Conservation (phyloP, 1,284 basidiomycete genomes). For the Rhodofomes roseus region DNA sequence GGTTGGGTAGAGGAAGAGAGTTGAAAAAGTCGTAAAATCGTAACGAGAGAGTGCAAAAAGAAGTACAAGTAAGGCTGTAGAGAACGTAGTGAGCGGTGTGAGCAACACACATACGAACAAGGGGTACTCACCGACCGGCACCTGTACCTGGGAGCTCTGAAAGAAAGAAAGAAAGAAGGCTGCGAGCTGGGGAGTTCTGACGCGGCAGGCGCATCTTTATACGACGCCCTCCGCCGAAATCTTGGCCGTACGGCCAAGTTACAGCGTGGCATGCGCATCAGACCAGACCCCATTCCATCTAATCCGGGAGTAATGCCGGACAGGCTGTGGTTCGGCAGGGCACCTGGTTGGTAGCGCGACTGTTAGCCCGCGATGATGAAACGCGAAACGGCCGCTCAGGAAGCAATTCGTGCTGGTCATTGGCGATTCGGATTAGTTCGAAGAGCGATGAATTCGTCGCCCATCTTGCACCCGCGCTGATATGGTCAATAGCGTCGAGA, state of each 20-base stretch:
- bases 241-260: background rate
- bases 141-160: conserved; percentile 2
- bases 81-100: background rate
- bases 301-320: background rate
- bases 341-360: background rate
- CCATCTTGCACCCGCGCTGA: no score
- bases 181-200: background rate
- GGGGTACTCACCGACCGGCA: conserved; percentile 1
- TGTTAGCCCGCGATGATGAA: background rate
- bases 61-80: background rate
- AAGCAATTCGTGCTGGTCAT: background rate
- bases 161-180: background rate
- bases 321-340: background rate
- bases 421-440: no score
- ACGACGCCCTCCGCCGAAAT: background rate
- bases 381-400: background rate
- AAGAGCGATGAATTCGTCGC: no score
- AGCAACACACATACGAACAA: background rate
- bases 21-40: background rate
- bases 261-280: background rate
- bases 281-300: background rate
- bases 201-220: background rate
- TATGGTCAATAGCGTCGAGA: no score
- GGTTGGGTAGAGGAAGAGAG: background rate
- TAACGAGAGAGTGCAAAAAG: conserved; percentile 1